Evolutionary conservation across 108 stramenopile genomes (phyloP), one percentile per base, ranked within the genome.

Genomic region (Skeletonema menzelii): DNA sequence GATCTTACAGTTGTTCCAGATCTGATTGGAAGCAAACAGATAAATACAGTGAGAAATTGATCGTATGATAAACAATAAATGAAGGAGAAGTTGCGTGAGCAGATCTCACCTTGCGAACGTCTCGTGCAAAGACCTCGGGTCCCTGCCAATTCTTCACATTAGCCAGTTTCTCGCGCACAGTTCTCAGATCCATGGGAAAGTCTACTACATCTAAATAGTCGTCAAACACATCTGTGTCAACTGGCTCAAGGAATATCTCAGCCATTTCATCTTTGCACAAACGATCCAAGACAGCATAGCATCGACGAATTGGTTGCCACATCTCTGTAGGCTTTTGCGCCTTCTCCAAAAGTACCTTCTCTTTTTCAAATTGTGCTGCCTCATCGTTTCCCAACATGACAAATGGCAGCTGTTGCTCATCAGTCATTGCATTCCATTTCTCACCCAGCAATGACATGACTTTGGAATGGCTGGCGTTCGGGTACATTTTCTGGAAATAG

Each of bases 1-100:
- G 55, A 94, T 88, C 65, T 94, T 94, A 82, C 96, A 97, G 59
- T 95, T 95, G 69, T 92, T 92, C 92, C 92, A 97, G 11, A 96
- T 62, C 84, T 90, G 55, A 17, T 12, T 57, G 14, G 30, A 11
- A 22, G 22, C 8, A 22, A 27, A 5, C 2, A 30, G 59, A 28
- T 5, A 40, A 61, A 63, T 4, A 7, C 1, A 4, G 65, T 63
- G 24, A 55, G 27, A 73, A 31, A 38, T 26, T 26, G 32, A 53
- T 12, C 30, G 46, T 27, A 38, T 11, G 5, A 72, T 27, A n/a
- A 47, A 26, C 40, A 59, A 37, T 13, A 0, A 13, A 38, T 63
- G 15, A 27, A 10, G n/a, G 17, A 56, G 65, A 27, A 73, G 56
- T n/a, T 12, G 28, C 17, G n/a, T 24, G 32, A 31, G 44, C 22